phyloP scores from a whole-genome alignment of 257 asterid species.

The Solanum pimpinellifolium region DNA sequence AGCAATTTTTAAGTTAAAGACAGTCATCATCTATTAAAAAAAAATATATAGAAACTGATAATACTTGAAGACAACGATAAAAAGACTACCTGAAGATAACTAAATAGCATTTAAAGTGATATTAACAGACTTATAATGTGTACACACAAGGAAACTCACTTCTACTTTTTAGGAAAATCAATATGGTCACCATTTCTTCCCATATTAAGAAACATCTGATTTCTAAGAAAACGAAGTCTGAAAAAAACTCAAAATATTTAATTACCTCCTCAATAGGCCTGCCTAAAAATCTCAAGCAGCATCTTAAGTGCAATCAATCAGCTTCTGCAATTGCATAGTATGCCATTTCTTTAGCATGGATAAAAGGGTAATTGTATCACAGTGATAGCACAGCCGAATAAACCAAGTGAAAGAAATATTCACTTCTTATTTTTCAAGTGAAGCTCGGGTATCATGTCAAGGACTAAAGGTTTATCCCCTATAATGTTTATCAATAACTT shows the following conservation, averaged over 20 bases:
- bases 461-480: neutral
- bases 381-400: neutral
- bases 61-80: too few relatives aligned
- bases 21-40: neutral
- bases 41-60: neutral
- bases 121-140: too few relatives aligned
- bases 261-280: too few relatives aligned
- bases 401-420: neutral
- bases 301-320: neutral
- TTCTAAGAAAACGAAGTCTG: neutral
- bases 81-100: neutral
- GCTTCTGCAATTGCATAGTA: neutral
- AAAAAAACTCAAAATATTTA: neutral
- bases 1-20: neutral
- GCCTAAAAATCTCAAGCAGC: neutral
- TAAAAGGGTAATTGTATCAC: neutral
- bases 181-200: too few relatives aligned
- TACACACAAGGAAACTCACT: too few relatives aligned
- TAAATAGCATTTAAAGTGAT: neutral
- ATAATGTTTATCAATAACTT: neutral
- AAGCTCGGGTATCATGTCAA: neutral
- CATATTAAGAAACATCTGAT: neutral
- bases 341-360: too few relatives aligned
- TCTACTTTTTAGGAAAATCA: too few relatives aligned
- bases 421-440: neutral